Evolutionary conservation across 2,329 filamentous ascomycete species (phyloP).

Genomic region (Spiromastix sp.): DNA sequence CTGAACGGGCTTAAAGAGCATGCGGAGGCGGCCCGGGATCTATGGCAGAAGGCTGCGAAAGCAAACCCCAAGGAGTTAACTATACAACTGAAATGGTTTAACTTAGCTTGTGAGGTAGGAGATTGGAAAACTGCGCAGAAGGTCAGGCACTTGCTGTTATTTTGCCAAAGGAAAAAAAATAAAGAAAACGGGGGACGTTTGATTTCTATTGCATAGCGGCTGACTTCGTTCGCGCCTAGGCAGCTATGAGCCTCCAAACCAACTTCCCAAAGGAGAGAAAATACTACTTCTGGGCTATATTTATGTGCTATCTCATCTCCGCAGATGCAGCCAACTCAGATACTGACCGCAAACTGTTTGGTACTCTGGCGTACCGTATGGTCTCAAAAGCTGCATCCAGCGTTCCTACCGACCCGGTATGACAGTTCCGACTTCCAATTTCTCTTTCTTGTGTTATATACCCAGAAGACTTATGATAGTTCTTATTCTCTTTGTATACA

Average conservation of each 20-base stretch:
- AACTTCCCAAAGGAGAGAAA: slow-evolving; percentile 38
- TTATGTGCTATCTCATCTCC: slow-evolving; percentile 34
- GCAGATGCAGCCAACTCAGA: slow-evolving; percentile 27
- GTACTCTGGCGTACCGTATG: slow-evolving; percentile 42
- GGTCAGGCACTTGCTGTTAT: slow-evolving; percentile 21
- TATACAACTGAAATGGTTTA: slow-evolving; percentile 37
- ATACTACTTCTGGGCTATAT: slow-evolving; percentile 41
- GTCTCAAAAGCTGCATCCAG: slow-evolving; percentile 36
- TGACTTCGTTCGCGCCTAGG: slow-evolving; percentile 23
- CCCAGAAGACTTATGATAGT: slow-evolving; percentile 12
- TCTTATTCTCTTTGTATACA: slow-evolving; percentile 16
- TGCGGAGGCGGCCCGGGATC: slow-evolving; percentile 22
- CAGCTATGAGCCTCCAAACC: slow-evolving; percentile 39
- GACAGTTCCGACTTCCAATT: slow-evolving; percentile 13
- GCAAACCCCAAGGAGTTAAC: slow-evolving; percentile 33
- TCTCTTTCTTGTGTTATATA: slow-evolving; percentile 1
- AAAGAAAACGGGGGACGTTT: too few relatives aligned
- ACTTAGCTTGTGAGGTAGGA: slow-evolving; percentile 27
- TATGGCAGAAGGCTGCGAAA: slow-evolving; percentile 40
- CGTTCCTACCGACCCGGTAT: slow-evolving; percentile 34
- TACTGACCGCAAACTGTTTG: slow-evolving; percentile 35
- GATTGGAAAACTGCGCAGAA: slow-evolving; percentile 41
- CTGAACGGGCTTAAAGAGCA: slow-evolving; percentile 26
- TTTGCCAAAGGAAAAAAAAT: too few relatives aligned
- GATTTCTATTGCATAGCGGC: too few relatives aligned